Percentiles rank a stretch among this genome's conserved stretches.
Conservation (phyloP, 2,329 filamentous ascomycete species). For the Ceratocystis harringtonii region DNA sequence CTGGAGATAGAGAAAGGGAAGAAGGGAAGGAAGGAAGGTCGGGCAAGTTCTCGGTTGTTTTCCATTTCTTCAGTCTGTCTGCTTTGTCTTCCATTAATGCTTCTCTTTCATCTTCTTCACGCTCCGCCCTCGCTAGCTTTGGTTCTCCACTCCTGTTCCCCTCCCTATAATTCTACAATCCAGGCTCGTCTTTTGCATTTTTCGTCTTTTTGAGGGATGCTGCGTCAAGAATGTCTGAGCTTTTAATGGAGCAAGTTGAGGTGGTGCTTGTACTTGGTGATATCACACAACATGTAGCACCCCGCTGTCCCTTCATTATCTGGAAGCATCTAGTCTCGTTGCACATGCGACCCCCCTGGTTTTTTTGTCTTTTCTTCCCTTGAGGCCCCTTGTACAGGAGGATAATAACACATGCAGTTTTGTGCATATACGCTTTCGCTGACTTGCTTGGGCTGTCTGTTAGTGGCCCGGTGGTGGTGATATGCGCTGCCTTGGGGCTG, state of each 20-base stretch:
- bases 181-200: background rate
- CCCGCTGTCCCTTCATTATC: background rate
- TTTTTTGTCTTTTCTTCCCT: background rate
- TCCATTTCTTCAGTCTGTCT: background rate
- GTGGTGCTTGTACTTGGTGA: background rate
- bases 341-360: background rate
- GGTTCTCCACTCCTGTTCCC: too few relatives aligned
- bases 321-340: background rate
- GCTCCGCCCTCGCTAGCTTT: too few relatives aligned
- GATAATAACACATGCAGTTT: background rate
- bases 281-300: background rate
- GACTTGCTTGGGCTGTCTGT: background rate
- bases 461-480: background rate
- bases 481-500: too few relatives aligned
- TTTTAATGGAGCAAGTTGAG: background rate
- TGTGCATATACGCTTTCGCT: background rate
- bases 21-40: background rate
- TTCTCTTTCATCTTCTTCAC: slow-evolving; percentile 9
- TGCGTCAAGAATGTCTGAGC: background rate
- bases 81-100: background rate
- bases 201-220: slow-evolving; percentile 11
- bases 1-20: background rate
- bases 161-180: too few relatives aligned
- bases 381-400: background rate
- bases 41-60: background rate